Evolutionary conservation across 2,329 filamentous ascomycete genomes (phyloP), one percentile per base, ranked within the genome.

Genomic region (Sporothrix sp.): DNA sequence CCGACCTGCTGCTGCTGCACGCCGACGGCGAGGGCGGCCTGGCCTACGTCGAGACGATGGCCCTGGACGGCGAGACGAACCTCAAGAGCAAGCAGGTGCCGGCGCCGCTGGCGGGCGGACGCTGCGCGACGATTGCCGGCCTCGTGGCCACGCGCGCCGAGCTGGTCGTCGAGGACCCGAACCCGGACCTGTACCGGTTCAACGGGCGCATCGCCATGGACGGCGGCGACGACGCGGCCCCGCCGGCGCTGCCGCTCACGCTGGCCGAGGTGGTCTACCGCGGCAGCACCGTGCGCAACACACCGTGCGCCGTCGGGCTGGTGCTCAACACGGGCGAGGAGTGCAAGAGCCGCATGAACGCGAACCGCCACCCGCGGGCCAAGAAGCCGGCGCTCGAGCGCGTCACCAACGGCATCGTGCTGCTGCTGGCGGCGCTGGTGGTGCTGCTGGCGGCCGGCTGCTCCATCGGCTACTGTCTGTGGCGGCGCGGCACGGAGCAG

Each of bases 271-370:
- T 96, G 48, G 72, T 95, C 6, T 95, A 94, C 64, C 83, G 90
- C 43, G 90, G 90, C 36, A 93, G 87, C 59, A 78, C 90, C 4
- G 65, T 96, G 51, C 78, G 90, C 48, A 96, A 96, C 62, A 95
- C 89, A 0, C 72, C 74, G 5, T 73, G 74, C 54, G 84, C 81
- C 4, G 71, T 87, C 42, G 89, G 88, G 1, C 55, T 95, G 60
- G 85, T 95, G 28, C 82, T 95, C 58, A 95, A 96, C 66, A 89
- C 83, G 1, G 84, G 85, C 37, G 85, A 90, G 62, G 86, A 91
- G 65, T 89, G 84, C 66, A 90, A 89, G 64, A 89, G 89, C 54
- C 81, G 86, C 23, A 87, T 89, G 84, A 91, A 91, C 59, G 84
- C 86, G 48, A 90, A 87, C 64, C 87, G 87, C 60, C 86, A 88